Evolutionary conservation across 257 asterid genomes (phyloP).

Genomic region (Solanum ossicruentum): DNA sequence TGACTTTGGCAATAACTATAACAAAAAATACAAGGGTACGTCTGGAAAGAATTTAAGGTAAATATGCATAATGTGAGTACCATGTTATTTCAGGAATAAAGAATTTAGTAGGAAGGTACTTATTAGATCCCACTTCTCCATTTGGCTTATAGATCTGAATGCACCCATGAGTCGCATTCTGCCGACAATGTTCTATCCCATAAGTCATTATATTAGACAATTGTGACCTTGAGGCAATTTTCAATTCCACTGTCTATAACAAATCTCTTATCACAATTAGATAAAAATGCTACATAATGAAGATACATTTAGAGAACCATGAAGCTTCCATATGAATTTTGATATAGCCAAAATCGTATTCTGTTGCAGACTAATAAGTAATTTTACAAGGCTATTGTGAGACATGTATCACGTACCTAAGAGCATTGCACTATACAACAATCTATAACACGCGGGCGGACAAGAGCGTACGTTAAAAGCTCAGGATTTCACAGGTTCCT

Average conservation of each 20-base stretch:
- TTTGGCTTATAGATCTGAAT: background rate
- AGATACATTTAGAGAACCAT: background rate
- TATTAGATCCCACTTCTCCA: background rate
- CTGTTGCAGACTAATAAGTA: background rate
- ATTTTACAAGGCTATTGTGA: background rate
- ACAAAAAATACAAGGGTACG: background rate
- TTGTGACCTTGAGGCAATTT: no score
- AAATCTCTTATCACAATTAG: background rate
- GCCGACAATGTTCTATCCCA: background rate
- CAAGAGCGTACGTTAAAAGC: background rate
- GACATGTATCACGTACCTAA: background rate
- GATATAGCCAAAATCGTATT: background rate
- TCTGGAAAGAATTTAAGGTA: background rate
- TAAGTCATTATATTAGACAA: background rate
- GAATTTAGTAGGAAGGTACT: background rate
- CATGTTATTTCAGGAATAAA: background rate
- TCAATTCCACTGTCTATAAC: no score
- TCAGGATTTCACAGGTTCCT: background rate
- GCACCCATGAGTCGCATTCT: background rate
- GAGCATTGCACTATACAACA: background rate
- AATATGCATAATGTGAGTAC: background rate
- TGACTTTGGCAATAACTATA: no score
- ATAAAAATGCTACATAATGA: background rate
- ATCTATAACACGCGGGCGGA: background rate
- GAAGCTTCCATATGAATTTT: background rate